Percentiles rank a stretch among this genome's conserved stretches.
Conservation (phyloP, 2,329 filamentous ascomycete species). For the Didymella segeticola region DNA sequence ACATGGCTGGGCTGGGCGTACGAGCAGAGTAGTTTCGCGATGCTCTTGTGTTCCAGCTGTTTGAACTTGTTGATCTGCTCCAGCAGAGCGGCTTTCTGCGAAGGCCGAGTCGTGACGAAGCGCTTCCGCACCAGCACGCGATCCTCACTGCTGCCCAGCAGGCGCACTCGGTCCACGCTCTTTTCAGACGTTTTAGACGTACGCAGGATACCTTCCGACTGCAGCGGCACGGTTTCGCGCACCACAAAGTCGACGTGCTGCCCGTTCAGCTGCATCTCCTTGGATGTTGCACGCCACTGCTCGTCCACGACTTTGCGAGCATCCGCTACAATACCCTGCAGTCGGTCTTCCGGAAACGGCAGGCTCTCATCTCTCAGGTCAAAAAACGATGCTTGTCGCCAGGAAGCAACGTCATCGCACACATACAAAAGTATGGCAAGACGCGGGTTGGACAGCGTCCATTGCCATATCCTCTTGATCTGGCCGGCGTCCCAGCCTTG, state of each 20-base stretch:
- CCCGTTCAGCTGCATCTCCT: constrained; percentile 48
- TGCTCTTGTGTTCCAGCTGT: constrained; percentile 48
- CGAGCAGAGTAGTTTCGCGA: constrained; percentile 47
- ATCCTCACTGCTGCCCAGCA: constrained; percentile 45
- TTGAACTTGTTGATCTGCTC: constrained; percentile 49
- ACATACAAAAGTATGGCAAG: constrained; percentile 48
- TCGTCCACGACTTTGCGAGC: constrained; percentile 48
- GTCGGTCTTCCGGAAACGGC: constrained; percentile 46
- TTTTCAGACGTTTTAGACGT: constrained; percentile 45
- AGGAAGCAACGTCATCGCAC: constrained; percentile 50
- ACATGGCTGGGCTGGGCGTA: constrained; percentile 48
- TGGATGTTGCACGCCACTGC: constrained; percentile 51
- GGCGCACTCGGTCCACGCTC: constrained; percentile 45
- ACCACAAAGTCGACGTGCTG: constrained; percentile 46
- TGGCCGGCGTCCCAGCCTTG: constrained; percentile 45
- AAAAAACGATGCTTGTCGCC: constrained; percentile 48
- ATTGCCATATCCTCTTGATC: constrained; percentile 49
- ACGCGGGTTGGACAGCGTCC: constrained; percentile 49
- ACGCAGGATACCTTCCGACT: constrained; percentile 40
- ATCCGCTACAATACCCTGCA: constrained; percentile 48
- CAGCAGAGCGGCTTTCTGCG: constrained; percentile 45
- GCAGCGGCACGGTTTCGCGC: constrained; percentile 47
- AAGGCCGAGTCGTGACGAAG: constrained; percentile 43
- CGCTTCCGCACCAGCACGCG: constrained; percentile 46
- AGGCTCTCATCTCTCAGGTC: constrained; percentile 48